These are phyloP conservation scores for Neurospora sp. DNA, from an alignment of 495 filamentous ascomycete genomes.

Conservation along the genomic window DNA sequence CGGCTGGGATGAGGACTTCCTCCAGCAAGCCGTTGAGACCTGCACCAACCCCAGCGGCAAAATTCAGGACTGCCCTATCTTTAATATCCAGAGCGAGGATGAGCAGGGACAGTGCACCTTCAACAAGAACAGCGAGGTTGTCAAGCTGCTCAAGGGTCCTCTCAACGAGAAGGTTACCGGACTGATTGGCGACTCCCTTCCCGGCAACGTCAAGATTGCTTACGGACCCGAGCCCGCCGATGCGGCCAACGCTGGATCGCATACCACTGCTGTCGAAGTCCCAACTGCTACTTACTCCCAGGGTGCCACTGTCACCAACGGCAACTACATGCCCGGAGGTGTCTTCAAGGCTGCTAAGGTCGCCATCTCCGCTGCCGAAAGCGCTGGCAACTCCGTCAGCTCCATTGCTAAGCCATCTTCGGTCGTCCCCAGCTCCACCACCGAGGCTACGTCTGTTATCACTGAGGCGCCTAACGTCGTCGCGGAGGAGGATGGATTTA, in stretches of 20 bases:
- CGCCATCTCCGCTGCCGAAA: neutral
- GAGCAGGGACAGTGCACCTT: constrained; percentile 29
- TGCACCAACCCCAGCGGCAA: constrained; percentile 45
- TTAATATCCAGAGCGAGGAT: constrained; percentile 32
- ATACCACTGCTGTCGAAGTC: constrained; percentile 6
- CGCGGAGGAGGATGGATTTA: constrained; percentile 17
- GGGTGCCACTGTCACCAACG: constrained; percentile 6
- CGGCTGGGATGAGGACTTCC: constrained; percentile 60
- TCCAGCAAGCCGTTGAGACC: constrained; percentile 47
- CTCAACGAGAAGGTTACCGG: constrained; percentile 25
- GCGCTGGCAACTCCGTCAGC: neutral
- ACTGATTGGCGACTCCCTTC: constrained; percentile 22
- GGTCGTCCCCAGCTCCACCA: neutral
- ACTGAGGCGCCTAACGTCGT: constrained; percentile 16
- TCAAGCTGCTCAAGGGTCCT: constrained; percentile 14
- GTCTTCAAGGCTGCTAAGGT: constrained; percentile 16
- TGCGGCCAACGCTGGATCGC: constrained; percentile 5
- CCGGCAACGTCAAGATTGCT: constrained; percentile 29
- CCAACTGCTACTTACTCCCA: constrained; percentile 15
- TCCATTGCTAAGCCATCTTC: neutral
- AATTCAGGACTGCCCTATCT: constrained; percentile 47
- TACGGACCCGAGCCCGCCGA: constrained; percentile 26
- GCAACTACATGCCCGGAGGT: constrained; percentile 14
- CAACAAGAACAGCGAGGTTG: neutral
- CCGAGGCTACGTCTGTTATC: constrained; percentile 8